Percentiles rank a stretch among this genome's conserved stretches.
Conservation (phyloP, 2,329 filamentous ascomycete species). For the Hypoxylon sp. region DNA sequence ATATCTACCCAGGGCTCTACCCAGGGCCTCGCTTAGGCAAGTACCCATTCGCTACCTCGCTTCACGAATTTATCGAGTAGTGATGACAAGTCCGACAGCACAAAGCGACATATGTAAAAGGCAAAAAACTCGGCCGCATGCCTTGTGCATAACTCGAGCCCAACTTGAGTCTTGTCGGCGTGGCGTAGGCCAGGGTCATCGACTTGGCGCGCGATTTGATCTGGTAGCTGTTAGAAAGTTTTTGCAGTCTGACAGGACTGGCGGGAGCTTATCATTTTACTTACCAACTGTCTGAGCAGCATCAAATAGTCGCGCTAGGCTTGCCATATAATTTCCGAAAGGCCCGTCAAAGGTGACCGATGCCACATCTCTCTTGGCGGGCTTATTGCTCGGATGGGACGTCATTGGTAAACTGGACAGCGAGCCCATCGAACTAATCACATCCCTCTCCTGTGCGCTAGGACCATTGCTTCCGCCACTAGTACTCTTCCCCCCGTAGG, state of each 20-base stretch:
- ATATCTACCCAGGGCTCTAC: neutral
- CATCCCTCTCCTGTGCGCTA: constrained; percentile 56
- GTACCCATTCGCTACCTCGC: constrained; percentile 93
- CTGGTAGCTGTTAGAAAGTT: constrained; percentile 60
- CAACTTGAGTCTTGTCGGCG: constrained; percentile 93
- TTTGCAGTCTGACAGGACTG: neutral
- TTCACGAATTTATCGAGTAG: constrained; percentile 98
- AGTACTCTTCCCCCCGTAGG: constrained; percentile 62
- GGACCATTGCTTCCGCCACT: constrained; percentile 50
- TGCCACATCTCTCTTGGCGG: constrained; percentile 76
- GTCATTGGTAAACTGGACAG: constrained; percentile 87
- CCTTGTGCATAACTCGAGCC: constrained; percentile 89
- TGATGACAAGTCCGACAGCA: constrained; percentile 83
- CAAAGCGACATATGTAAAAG: constrained; percentile 96
- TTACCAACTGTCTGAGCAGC: constrained; percentile 92
- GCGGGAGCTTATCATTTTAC: constrained; percentile 49
- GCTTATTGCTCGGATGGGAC: constrained; percentile 70
- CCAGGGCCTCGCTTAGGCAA: constrained; percentile 33
- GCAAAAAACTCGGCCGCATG: constrained; percentile 98
- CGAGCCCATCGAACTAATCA: constrained; percentile 69
- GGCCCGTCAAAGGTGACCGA: constrained; percentile 82
- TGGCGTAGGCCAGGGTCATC: constrained; percentile 93
- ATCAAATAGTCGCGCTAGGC: constrained; percentile 90
- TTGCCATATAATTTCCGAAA: constrained; percentile 90
- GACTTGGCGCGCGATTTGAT: constrained; percentile 95